A percentile compares a stretch with the other conserved stretches of the same genome.
These are phyloP conservation scores for Globisporangium heterothallicum DNA, from an alignment of 352 stramenopile species.

Conservation along the genomic window DNA sequence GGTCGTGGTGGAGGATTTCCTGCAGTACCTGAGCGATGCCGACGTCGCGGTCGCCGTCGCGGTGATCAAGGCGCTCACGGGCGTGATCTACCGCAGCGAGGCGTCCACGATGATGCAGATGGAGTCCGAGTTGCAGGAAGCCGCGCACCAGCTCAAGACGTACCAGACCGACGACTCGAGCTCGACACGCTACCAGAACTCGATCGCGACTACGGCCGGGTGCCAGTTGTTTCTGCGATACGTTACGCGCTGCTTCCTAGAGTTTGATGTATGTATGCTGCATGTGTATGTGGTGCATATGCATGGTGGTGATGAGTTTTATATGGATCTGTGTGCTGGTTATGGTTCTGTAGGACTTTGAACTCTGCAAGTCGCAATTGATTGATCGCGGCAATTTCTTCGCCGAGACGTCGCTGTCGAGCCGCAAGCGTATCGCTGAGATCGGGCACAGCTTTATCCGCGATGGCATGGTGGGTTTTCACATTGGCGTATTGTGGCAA, in stretches of 20 bases:
- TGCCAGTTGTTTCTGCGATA: conserved; percentile 94
- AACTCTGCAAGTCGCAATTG: conserved; percentile 86
- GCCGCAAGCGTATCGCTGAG: conserved; percentile 90
- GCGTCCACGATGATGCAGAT: conserved; percentile 96
- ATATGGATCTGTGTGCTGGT: neutral
- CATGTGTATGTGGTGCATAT: conserved; percentile 1
- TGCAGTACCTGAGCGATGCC: conserved; percentile 62
- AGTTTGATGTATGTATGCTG: conserved; percentile 64
- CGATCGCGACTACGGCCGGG: conserved; percentile 87
- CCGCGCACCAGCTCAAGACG: conserved; percentile 61
- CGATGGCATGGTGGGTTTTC: conserved; percentile 76
- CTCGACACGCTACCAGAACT: conserved; percentile 61
- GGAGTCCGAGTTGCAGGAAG: conserved; percentile 88
- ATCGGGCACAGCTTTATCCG: conserved; percentile 93
- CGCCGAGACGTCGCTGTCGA: conserved; percentile 88
- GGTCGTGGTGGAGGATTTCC: conserved; percentile 66
- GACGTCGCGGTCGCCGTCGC: conserved; percentile 89
- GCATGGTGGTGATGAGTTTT: neutral
- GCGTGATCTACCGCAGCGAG: conserved; percentile 86
- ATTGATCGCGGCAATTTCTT: conserved; percentile 92
- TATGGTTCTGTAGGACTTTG: conserved; percentile 73
- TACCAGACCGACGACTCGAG: conserved; percentile 41
- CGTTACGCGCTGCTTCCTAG: conserved; percentile 88
- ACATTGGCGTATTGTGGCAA: too few relatives aligned
- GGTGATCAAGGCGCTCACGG: conserved; percentile 91